These are phyloP conservation scores for Allium cepa DNA, from an alignment of 106 monocot genomes.

Conservation along the genomic window DNA sequence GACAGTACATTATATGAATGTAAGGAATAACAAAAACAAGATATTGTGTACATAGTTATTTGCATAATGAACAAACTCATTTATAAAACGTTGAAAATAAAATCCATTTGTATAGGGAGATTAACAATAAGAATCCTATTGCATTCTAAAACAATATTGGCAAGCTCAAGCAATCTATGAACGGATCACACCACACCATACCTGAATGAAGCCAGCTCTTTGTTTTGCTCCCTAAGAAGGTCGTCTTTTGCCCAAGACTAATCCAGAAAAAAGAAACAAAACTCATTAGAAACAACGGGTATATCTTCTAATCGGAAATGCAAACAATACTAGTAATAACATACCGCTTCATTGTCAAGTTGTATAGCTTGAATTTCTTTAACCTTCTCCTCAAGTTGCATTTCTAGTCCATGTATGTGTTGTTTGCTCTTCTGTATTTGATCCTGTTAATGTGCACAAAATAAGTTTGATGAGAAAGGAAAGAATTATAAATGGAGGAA, in stretches of 20 bases:
- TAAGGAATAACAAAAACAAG: background rate
- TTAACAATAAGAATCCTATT: background rate
- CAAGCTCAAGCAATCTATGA: background rate
- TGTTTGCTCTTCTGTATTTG: slow-evolving; percentile 73
- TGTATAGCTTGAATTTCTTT: slow-evolving; percentile 69
- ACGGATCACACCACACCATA: slow-evolving; percentile 3
- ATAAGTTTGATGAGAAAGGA: background rate
- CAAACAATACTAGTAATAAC: slow-evolving; percentile 12
- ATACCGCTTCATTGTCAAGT: slow-evolving; percentile 86
- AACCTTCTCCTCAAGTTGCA: slow-evolving; percentile 74
- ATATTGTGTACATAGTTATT: background rate
- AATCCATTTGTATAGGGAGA: background rate
- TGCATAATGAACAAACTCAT: background rate
- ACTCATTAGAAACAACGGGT: background rate
- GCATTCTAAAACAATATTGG: background rate
- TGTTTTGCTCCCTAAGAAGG: slow-evolving; percentile 54
- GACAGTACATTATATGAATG: too few relatives aligned
- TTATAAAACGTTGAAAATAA: background rate
- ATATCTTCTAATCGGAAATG: background rate
- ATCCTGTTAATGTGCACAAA: slow-evolving; percentile 38
- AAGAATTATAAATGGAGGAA: background rate
- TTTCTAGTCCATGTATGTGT: slow-evolving; percentile 52
- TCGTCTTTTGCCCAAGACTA: slow-evolving; percentile 73
- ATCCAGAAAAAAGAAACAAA: slow-evolving; percentile 2
- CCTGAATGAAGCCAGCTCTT: slow-evolving; percentile 48